Base-by-base conservation (phyloP, 2,329 filamentous ascomycete species). In the Didymella glomerata region DNA sequence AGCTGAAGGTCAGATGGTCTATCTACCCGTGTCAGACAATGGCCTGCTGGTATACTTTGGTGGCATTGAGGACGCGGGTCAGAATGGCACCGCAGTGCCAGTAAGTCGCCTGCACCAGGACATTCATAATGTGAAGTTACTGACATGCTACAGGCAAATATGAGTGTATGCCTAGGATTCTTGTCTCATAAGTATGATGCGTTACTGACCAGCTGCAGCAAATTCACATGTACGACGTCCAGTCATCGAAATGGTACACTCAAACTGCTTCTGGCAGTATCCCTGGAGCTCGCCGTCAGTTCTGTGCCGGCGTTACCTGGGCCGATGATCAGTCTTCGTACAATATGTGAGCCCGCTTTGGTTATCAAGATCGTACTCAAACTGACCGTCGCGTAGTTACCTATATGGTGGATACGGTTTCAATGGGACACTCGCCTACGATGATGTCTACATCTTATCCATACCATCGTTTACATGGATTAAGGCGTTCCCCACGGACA, bases 391-490 rank as follows among this genome's bases (percentile, higher is more conserved):
- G 24, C 7, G 32, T 48, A 88, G 85, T 34, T 88, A 89, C 63
- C 68, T 88, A 2, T 88, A 88, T 66, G 87, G 87, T 42, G 87
- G 87, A 16, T 78, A 80, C 24, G 81, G 81, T 8, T 80, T 85
- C 52, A 77, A 79, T 1, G 75, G 82, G 36, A 78, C 78, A 0
- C 76, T 80, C 14, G 86, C 84, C 22, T 88, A 81, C 67, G 85
- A 88, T 66, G 86, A 89, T 74, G 80, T 85, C 54, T 89, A 87
- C 66, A 84, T 89, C 54, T 79, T 89, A 20, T 82, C 83, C 8
- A 77, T 90, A 16, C 87, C 87, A 1, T 84, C 85, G 1, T 90
- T 89, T 72, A 84, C 79, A 3, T 90, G 87, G 87, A 84, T 88
- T 62, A 85, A 84, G 62, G 79, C 82, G 64, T 84, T 81, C 54